A percentile compares a stretch with the other conserved stretches of the same genome.
These are phyloP conservation scores for Trametes sanguinea DNA, from an alignment of 768 basidiomycete genomes.

Conservation along the genomic window DNA sequence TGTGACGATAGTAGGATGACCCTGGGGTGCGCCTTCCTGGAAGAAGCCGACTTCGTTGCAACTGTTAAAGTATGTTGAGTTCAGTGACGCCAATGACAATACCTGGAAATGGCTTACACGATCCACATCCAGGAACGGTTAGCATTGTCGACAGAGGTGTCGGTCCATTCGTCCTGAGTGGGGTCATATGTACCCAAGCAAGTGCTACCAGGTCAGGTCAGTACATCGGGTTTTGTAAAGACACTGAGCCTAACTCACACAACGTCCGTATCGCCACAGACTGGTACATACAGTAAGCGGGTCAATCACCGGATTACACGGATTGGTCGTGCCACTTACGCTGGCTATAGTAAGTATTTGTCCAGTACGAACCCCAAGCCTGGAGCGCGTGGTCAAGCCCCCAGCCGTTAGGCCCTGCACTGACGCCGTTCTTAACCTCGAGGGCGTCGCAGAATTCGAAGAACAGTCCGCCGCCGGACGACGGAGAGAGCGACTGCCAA, in stretches of 20 bases:
- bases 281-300: conserved; percentile 34
- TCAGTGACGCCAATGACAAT: not conserved
- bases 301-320: not conserved
- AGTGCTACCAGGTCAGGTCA: conserved; percentile 24
- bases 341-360: conserved; percentile 41
- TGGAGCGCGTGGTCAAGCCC: conserved; percentile 60
- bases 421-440: conserved; percentile 59
- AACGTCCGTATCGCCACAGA: conserved; percentile 48
- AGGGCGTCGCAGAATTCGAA: conserved; percentile 68
- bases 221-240: not conserved
- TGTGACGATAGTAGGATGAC: conserved; percentile 50
- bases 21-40: conserved; percentile 41
- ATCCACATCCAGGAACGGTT: conserved; percentile 73
- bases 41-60: conserved; percentile 70
- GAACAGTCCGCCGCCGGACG: conserved; percentile 49
- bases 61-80: conserved; percentile 34
- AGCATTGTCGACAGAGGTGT: conserved; percentile 56
- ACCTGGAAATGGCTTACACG: conserved; percentile 38
- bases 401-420: conserved; percentile 55
- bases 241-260: conserved; percentile 43
- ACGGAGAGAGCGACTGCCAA: conserved; percentile 65
- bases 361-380: conserved; percentile 65
- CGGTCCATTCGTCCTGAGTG: conserved; percentile 47
- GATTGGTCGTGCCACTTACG: conserved; percentile 39
- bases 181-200: conserved; percentile 47